Evolutionary conservation across 495 filamentous ascomycete genomes (phyloP).

Genomic region (Penicillium dipodomyicola): DNA sequence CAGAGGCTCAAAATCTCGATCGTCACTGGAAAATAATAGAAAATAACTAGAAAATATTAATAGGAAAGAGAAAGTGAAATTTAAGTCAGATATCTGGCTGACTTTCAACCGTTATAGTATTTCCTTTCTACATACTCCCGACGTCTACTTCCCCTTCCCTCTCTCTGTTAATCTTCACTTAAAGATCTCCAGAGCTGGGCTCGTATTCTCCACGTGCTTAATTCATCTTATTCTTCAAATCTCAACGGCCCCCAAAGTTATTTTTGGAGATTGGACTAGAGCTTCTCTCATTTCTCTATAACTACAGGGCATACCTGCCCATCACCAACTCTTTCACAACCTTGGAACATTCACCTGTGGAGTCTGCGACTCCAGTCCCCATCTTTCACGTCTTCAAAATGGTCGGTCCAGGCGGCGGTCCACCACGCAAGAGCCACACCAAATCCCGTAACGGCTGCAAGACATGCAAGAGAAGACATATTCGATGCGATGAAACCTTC

Average conservation of each 20-base stretch:
- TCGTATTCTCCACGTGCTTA: constrained; percentile 27
- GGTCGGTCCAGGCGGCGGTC: constrained; percentile 53
- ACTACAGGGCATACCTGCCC: constrained; percentile 5
- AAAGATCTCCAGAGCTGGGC: not conserved
- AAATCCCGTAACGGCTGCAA: constrained; percentile 97
- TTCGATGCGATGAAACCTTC: constrained; percentile 95
- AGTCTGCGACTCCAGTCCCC: not conserved
- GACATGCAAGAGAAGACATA: constrained; percentile 95
- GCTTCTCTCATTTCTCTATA: not conserved
- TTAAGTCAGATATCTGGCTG: constrained; percentile 9
- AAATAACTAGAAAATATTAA: constrained; percentile 6
- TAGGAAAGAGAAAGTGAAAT: not conserved
- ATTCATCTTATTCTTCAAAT: constrained; percentile 13
- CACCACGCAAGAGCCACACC: constrained; percentile 76
- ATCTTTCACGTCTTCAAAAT: constrained; percentile 28
- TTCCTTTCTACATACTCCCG: not conserved
- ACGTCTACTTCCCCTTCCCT: not conserved
- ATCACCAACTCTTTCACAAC: not conserved
- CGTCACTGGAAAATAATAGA: constrained; percentile 19
- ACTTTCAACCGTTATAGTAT: not conserved
- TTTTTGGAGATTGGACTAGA: constrained; percentile 16
- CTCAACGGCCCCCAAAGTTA: constrained; percentile 10
- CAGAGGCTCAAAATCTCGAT: constrained; percentile 31
- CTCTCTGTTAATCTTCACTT: not conserved
- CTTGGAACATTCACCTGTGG: not conserved